A percentile compares a stretch with the other conserved stretches of the same genome.
These are phyloP conservation scores for Penicillium crustosum DNA, from an alignment of 2,329 filamentous ascomycete species.

Conservation along the genomic window DNA sequence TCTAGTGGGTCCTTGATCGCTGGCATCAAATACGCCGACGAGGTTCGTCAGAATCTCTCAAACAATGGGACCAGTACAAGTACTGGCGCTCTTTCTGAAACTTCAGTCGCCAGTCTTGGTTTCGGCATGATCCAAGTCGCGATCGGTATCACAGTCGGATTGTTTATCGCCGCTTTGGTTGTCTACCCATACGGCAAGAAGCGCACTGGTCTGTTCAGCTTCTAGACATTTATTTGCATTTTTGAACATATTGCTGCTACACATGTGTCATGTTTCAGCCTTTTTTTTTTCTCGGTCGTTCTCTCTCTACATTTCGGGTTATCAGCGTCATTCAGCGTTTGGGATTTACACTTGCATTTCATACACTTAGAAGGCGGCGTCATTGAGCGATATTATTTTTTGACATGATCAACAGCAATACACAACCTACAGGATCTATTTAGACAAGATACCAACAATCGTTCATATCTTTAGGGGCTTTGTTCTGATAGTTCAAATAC, in stretches of 20 bases:
- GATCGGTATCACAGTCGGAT: slow-evolving; percentile 51
- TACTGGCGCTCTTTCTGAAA: slow-evolving; percentile 27
- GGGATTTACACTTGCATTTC: slow-evolving; percentile 6
- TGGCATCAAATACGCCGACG: slow-evolving; percentile 59
- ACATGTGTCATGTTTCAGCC: background rate
- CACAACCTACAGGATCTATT: background rate
- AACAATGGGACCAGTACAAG: slow-evolving; percentile 26
- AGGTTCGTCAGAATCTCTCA: slow-evolving; percentile 43
- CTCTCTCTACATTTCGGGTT: background rate
- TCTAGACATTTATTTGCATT: slow-evolving; percentile 27
- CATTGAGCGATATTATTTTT: slow-evolving; percentile 1
- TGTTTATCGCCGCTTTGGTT: slow-evolving; percentile 50
- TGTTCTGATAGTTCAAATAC: background rate
- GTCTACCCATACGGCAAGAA: slow-evolving; percentile 52
- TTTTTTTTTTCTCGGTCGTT: background rate
- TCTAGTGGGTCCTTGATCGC: slow-evolving; percentile 59
- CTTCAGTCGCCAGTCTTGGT: slow-evolving; percentile 49
- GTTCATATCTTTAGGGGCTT: background rate
- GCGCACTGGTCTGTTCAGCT: slow-evolving; percentile 51
- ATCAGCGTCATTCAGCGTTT: slow-evolving; percentile 7
- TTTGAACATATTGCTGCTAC: slow-evolving; percentile 1
- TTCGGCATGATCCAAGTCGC: slow-evolving; percentile 53
- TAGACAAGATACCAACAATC: background rate
- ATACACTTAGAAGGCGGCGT: background rate
- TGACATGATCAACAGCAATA: background rate